These are phyloP conservation scores for Lipomyces anomalus DNA, from an alignment of 805 yeast genomes.

Conservation along the genomic window DNA sequence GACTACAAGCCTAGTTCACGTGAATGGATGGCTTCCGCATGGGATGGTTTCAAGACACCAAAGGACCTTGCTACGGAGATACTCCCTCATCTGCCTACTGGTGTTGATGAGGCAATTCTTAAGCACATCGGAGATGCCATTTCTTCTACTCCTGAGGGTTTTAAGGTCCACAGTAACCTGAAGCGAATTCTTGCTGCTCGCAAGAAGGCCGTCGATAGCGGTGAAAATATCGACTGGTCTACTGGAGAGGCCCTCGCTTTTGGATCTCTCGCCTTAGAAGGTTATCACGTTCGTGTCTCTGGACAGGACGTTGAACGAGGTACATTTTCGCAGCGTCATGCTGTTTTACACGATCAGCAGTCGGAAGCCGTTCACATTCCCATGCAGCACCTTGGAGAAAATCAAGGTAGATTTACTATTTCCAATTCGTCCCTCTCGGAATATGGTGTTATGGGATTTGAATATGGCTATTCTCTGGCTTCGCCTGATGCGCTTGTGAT, in stretches of 20 bases:
- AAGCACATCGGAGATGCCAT: conserved; percentile 72
- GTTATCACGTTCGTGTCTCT: conserved; percentile 92
- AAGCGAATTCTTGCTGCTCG: conserved; percentile 88
- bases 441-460: conserved; percentile 99
- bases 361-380: conserved; percentile 82
- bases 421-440: conserved; percentile 95
- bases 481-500: conserved; percentile 94
- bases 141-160: conserved; percentile 78
- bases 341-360: conserved; percentile 93
- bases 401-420: conserved; percentile 81
- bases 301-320: conserved; percentile 99
- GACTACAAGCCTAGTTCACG: conserved; percentile 85
- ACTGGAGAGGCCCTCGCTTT: conserved; percentile 99
- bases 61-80: conserved; percentile 93
- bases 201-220: conserved; percentile 77
- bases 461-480: conserved; percentile 96
- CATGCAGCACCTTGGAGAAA: conserved; percentile 67
- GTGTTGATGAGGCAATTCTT: conserved; percentile 63
- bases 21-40: conserved; percentile 97
- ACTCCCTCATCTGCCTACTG: conserved; percentile 94
- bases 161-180: conserved; percentile 89
- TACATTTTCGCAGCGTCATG: conserved; percentile 99
- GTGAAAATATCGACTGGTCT: conserved; percentile 97
- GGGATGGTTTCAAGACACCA: conserved; percentile 99
- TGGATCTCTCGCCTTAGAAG: conserved; percentile 87